Conservation (phyloP, 2,329 filamentous ascomycete genomes). For the Xylaria sp. region DNA sequence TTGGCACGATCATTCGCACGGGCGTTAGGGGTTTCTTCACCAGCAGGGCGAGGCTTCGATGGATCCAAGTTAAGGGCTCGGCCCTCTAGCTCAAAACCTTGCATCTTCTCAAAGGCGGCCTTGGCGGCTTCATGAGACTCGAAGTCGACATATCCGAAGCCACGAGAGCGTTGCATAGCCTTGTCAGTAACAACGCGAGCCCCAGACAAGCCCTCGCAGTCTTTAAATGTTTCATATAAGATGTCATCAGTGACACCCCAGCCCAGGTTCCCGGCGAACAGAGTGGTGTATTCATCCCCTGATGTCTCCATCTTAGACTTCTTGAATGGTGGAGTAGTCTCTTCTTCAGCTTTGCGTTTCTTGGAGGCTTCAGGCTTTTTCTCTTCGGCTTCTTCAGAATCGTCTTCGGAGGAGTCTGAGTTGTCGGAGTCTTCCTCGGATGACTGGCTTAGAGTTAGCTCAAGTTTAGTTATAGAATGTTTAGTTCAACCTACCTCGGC, state of each 20-base stretch:
- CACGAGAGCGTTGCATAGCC: conserved; percentile 83
- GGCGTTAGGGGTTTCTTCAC: conserved; percentile 61
- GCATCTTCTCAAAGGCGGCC: conserved; percentile 79
- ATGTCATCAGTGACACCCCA: conserved; percentile 90
- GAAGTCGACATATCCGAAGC: conserved; percentile 95
- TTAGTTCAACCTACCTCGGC: conserved; percentile 46
- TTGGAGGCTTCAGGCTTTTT: conserved; percentile 45
- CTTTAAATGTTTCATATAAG: conserved; percentile 83
- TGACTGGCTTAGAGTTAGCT: conserved; percentile 33
- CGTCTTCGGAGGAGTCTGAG: conserved; percentile 50
- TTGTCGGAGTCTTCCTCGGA: conserved; percentile 37
- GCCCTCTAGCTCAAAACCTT: conserved; percentile 78
- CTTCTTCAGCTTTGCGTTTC: conserved; percentile 58
- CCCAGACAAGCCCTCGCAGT: conserved; percentile 76
- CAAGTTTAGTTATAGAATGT: background rate
- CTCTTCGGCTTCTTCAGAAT: conserved; percentile 49
- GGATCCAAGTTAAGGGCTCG: conserved; percentile 83
- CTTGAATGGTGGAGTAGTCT: conserved; percentile 38
- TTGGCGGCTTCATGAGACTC: conserved; percentile 72
- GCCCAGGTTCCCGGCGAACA: conserved; percentile 90
- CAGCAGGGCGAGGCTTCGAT: conserved; percentile 72
- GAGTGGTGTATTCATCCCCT: conserved; percentile 68
- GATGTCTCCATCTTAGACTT: conserved; percentile 50
- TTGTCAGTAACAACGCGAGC: conserved; percentile 87
- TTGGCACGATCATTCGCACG: conserved; percentile 73